Evolutionary conservation across 371 early-diverging fungal species (phyloP).

Genomic region (Apophysomyces trapeziformis): DNA sequence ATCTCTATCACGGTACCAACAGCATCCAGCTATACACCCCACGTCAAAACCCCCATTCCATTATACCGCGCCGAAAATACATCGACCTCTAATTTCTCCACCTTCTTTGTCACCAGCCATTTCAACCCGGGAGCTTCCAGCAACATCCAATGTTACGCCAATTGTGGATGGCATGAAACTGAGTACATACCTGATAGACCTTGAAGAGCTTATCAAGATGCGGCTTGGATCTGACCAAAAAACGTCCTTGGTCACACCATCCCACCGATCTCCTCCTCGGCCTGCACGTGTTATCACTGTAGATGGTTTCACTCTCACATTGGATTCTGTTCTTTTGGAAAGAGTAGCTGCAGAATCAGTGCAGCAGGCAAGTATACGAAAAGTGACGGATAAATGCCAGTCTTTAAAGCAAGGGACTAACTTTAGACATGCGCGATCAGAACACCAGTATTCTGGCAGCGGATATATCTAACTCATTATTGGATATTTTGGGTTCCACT

Average conservation of each 20-base stretch:
- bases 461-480: background rate
- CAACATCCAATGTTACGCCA: constrained; percentile 1
- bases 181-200: constrained; percentile 17
- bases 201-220: constrained; percentile 30
- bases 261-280: constrained; percentile 17
- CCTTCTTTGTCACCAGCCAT: background rate
- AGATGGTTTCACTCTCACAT: constrained; percentile 29
- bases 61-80: constrained; percentile 1
- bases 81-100: background rate
- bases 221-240: constrained; percentile 21
- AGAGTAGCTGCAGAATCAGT: constrained; percentile 3
- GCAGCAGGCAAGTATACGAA: background rate
- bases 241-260: background rate
- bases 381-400: background rate
- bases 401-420: too few species aligned
- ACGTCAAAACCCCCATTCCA: background rate
- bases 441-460: background rate
- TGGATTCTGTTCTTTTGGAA: constrained; percentile 25
- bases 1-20: background rate
- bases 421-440: background rate
- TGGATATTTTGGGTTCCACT: background rate
- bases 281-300: constrained; percentile 30
- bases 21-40: background rate
- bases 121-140: background rate
- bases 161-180: constrained; percentile 17